These are phyloP conservation scores for Trichoderma citrinoviride DNA, from an alignment of 2,329 filamentous ascomycete species.

Conservation along the genomic window DNA sequence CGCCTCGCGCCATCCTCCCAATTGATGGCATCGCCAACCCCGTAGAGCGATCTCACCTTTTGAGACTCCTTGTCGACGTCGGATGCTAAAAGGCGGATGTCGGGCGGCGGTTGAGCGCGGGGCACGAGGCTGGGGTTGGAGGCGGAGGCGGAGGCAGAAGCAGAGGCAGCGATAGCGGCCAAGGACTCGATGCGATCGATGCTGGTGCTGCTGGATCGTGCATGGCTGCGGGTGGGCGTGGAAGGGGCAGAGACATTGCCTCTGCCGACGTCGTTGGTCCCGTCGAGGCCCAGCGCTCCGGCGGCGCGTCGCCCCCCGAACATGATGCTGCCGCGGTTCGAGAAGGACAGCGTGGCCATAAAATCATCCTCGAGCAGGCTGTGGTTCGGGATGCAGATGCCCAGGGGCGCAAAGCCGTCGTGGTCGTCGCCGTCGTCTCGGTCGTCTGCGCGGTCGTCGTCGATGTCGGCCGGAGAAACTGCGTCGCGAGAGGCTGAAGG, in stretches of 20 bases:
- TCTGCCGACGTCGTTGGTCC: slow-evolving; percentile 24
- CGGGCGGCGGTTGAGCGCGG: slow-evolving; percentile 35
- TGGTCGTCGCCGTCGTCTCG: too few relatives aligned
- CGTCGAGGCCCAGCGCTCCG: slow-evolving; percentile 17
- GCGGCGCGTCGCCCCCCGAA: slow-evolving; percentile 47
- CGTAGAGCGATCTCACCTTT: slow-evolving; percentile 67
- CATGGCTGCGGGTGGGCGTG: slow-evolving; percentile 12
- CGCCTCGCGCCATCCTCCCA: slow-evolving; percentile 52
- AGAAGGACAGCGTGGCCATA: slow-evolving; percentile 56
- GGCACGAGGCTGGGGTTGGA: neutral
- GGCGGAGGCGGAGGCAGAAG: neutral
- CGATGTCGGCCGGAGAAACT: slow-evolving; percentile 31
- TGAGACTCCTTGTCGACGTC: slow-evolving; percentile 62
- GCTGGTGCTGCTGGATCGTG: slow-evolving; percentile 11
- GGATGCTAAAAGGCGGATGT: slow-evolving; percentile 52
- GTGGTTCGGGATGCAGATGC: slow-evolving; percentile 55
- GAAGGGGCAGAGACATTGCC: slow-evolving; percentile 13
- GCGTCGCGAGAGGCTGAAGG: slow-evolving; percentile 25
- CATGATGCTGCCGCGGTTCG: slow-evolving; percentile 63
- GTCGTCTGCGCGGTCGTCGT: slow-evolving; percentile 21
- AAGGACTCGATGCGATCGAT: slow-evolving; percentile 16
- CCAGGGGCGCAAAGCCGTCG: slow-evolving; percentile 49
- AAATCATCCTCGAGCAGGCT: slow-evolving; percentile 58
- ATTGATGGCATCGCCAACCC: slow-evolving; percentile 51
- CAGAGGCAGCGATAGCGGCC: neutral